A percentile compares a stretch with the other conserved stretches of the same genome.
Conservation (phyloP, 2,329 filamentous ascomycete species). For the Ascosphaera pollenicola region DNA sequence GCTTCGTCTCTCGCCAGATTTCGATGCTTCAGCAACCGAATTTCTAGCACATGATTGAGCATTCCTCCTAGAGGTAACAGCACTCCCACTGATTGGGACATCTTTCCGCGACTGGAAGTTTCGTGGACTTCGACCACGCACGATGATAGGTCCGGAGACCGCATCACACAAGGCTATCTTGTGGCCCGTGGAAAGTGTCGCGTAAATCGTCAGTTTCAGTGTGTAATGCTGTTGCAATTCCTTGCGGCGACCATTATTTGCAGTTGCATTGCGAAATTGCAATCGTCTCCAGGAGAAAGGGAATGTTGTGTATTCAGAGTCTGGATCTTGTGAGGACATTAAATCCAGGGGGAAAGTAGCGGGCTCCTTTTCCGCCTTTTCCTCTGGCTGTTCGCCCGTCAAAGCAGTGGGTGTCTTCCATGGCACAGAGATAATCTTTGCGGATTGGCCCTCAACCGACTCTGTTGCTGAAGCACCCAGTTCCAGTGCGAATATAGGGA, state of each 20-base stretch:
- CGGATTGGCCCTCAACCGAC: slow-evolving; percentile 76
- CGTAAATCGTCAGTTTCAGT: slow-evolving; percentile 65
- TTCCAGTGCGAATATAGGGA: slow-evolving; percentile 64
- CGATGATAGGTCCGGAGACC: slow-evolving; percentile 75
- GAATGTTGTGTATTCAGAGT: slow-evolving; percentile 71
- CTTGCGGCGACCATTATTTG: slow-evolving; percentile 85
- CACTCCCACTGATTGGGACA: slow-evolving; percentile 62
- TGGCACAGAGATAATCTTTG: slow-evolving; percentile 88
- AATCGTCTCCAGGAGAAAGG: slow-evolving; percentile 86
- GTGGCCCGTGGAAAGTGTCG: slow-evolving; percentile 59
- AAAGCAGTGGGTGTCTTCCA: slow-evolving; percentile 90
- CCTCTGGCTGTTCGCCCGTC: slow-evolving; percentile 30
- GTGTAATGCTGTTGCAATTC: slow-evolving; percentile 95
- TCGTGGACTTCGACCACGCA: slow-evolving; percentile 73
- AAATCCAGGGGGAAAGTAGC: slow-evolving; percentile 53
- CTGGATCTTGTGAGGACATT: slow-evolving; percentile 42
- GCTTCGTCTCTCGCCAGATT: slow-evolving; percentile 6
- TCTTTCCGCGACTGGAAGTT: slow-evolving; percentile 94
- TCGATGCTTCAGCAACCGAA: slow-evolving; percentile 11
- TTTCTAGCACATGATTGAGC: slow-evolving; percentile 16
- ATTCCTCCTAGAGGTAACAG: slow-evolving; percentile 56
- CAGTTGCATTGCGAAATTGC: slow-evolving; percentile 86
- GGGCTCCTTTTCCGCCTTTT: slow-evolving; percentile 65
- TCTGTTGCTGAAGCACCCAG: slow-evolving; percentile 81
- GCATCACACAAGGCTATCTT: slow-evolving; percentile 68